A percentile compares a stretch with the other conserved stretches of the same genome.
Conservation (phyloP, 2,329 filamentous ascomycete species). For the Ophiostoma piceae region DNA sequence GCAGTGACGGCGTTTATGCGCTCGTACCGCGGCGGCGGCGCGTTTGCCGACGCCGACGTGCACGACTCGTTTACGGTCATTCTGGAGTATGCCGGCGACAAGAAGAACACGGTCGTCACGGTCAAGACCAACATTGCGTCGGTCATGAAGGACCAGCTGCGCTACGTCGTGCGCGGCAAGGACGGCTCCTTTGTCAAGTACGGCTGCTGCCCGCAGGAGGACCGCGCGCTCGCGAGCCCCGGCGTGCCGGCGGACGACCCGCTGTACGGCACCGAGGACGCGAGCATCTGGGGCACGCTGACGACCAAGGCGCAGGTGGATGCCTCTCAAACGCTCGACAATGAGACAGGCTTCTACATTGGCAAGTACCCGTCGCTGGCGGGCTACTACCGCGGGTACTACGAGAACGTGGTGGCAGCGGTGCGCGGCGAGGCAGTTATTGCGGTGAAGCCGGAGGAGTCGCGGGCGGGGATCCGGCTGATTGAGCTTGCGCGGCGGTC, state of each 20-base stretch:
- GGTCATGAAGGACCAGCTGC: conserved; percentile 52
- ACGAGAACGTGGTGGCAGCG: conserved; percentile 39
- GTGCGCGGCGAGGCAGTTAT: conserved; percentile 38
- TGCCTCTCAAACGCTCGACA: conserved; percentile 32
- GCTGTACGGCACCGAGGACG: conserved; percentile 36
- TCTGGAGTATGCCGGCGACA: conserved; percentile 47
- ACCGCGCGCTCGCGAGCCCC: conserved; percentile 27
- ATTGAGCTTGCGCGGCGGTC: conserved; percentile 40
- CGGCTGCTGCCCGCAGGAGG: conserved; percentile 36
- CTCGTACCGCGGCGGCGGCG: conserved; percentile 41
- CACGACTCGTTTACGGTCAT: conserved; percentile 51
- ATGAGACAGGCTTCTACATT: conserved; percentile 33
- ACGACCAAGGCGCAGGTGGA: conserved; percentile 32
- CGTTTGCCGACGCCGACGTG: conserved; percentile 34
- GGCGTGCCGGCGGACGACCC: conserved; percentile 25
- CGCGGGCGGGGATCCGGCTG: conserved; percentile 37
- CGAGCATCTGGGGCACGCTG: conserved; percentile 36
- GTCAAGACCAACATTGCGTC: conserved; percentile 56
- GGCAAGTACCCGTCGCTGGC: conserved; percentile 37
- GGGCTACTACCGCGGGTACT: conserved; percentile 39
- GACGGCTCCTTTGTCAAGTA: conserved; percentile 46
- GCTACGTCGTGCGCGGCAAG: conserved; percentile 57
- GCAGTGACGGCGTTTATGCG: conserved; percentile 53
- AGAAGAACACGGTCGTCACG: conserved; percentile 48
- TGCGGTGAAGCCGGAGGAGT: conserved; percentile 36